Conservation (phyloP, 2,329 filamentous ascomycete genomes). For the Chalara sp. region DNA sequence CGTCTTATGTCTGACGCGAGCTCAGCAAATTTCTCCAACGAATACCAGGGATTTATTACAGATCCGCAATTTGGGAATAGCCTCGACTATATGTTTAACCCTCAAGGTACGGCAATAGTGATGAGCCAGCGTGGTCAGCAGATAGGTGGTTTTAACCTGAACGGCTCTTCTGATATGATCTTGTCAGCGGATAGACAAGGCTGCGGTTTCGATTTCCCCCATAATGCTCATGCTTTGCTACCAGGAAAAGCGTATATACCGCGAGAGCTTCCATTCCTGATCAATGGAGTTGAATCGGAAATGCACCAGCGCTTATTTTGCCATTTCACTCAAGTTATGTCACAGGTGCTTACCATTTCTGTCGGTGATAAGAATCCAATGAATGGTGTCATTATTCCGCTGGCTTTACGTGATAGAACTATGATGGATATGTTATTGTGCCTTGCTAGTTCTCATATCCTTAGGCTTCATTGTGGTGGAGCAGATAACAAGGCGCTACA, state of each 20-base stretch:
- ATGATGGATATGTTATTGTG: conserved; percentile 15
- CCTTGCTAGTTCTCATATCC: conserved; percentile 14
- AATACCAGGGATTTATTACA: not conserved
- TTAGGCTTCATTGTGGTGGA: conserved; percentile 2
- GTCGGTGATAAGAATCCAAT: conserved; percentile 9
- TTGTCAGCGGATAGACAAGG: too few species aligned
- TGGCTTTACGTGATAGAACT: conserved; percentile 12
- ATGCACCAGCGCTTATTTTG: conserved; percentile 12
- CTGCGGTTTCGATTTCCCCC: too few species aligned
- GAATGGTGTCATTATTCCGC: conserved; percentile 11
- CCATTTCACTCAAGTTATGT: conserved; percentile 14
- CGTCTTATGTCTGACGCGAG: too few species aligned
- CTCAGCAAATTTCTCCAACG: not conserved
- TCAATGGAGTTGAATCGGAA: conserved; percentile 12
- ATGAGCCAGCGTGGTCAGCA: too few species aligned
- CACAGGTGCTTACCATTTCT: conserved; percentile 11
- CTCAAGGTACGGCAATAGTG: too few species aligned
- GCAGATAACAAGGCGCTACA: conserved; percentile 1
- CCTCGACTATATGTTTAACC: too few species aligned
- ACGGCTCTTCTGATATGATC: too few species aligned
- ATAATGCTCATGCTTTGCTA: too few species aligned
- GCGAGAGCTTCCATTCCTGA: conserved; percentile 9
- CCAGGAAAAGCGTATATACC: not conserved
- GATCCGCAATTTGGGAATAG: not conserved
- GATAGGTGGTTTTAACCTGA: not conserved